Percentiles rank a stretch among this genome's conserved stretches.
Evolutionary conservation across 805 yeast genomes (phyloP).

Genomic region (Wickerhamomyces sydowiorum): DNA sequence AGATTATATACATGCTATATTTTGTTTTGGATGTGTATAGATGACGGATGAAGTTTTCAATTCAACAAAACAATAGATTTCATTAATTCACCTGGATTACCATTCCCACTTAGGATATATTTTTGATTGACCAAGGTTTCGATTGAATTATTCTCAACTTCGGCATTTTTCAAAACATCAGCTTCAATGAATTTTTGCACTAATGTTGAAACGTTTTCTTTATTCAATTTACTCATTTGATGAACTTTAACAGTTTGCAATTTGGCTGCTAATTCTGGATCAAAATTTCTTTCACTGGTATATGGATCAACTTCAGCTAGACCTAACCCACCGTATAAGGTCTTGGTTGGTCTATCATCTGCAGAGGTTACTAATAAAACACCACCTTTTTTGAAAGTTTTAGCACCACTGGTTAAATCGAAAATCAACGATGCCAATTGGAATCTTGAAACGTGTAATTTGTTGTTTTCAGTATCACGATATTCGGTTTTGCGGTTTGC

Average conservation of each 20-base stretch:
- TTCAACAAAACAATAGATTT: slow-evolving; percentile 11
- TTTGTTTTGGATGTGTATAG: neutral
- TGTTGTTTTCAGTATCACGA: slow-evolving; percentile 47
- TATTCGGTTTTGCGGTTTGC: slow-evolving; percentile 54
- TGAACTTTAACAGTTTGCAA: slow-evolving; percentile 35
- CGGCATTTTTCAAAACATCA: slow-evolving; percentile 33
- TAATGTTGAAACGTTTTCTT: slow-evolving; percentile 37
- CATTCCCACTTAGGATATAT: slow-evolving; percentile 56
- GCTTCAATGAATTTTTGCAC: slow-evolving; percentile 35
- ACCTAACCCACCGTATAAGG: slow-evolving; percentile 57
- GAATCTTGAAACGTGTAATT: slow-evolving; percentile 54
- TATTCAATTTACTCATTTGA: slow-evolving; percentile 36
- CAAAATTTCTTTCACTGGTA: slow-evolving; percentile 41
- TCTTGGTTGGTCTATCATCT: slow-evolving; percentile 43
- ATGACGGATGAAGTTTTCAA: neutral
- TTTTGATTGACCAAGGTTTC: slow-evolving; percentile 39
- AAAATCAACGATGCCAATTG: slow-evolving; percentile 58
- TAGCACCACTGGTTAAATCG: slow-evolving; percentile 47
- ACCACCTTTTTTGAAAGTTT: slow-evolving; percentile 53
- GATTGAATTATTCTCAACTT: slow-evolving; percentile 23
- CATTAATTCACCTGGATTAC: slow-evolving; percentile 42
- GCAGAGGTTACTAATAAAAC: slow-evolving; percentile 59
- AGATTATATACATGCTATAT: neutral
- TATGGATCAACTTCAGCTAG: slow-evolving; percentile 51
- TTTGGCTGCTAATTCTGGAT: slow-evolving; percentile 45